Base-by-base conservation (phyloP, 2,329 filamentous ascomycete genomes). In the Claviceps maximensis region DNA sequence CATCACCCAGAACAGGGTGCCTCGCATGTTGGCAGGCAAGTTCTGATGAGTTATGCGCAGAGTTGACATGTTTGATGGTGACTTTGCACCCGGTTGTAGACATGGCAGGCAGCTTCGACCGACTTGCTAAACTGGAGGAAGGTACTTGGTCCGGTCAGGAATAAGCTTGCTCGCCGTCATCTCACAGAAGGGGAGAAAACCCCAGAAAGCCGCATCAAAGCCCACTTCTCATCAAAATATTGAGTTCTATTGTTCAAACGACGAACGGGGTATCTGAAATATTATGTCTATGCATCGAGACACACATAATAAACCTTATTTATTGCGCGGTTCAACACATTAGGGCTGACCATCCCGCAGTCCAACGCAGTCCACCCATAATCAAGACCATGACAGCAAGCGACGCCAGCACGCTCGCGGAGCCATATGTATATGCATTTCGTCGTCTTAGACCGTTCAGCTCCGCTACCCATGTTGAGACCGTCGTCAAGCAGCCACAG, bases 361-460 rank as follows among this genome's bases (percentile, higher is more conserved):
- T 83, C 88, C 87, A 94, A 55, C 77, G 70, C 62, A 91, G 68
- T 55, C 83, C 82, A 0, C 88, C 88, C 82, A 91, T 87, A 19
- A 90, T 76, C 1, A 80, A 72, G 25, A 89, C 74, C 74, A 87
- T 67, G 12, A 84, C 58, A 12, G 71, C 73, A 54, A 89, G 62
- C 2, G 77, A 80, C 0, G 72, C 71, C 0, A 72, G 62, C 2
- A 90, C 76, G 60, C 85, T 91, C 21, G 67, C 65, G 0, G 63
- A 57, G 0, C 82, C 85, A 61, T 93, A 93, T 0, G 79, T 56
- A 70, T 91, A 95, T 2, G 84, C 65, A 47, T 82, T 71, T 17
- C 69, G 69, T 27, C 72, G 69, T 46, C 72, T 66, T 50, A 86
- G 59, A 1, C 71, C 71, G 54, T 71, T 74, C 60, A 86, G 60